phyloP scores from a whole-genome alignment of 1,139 yeast species.

The Yamadazyma atlantica region DNA sequence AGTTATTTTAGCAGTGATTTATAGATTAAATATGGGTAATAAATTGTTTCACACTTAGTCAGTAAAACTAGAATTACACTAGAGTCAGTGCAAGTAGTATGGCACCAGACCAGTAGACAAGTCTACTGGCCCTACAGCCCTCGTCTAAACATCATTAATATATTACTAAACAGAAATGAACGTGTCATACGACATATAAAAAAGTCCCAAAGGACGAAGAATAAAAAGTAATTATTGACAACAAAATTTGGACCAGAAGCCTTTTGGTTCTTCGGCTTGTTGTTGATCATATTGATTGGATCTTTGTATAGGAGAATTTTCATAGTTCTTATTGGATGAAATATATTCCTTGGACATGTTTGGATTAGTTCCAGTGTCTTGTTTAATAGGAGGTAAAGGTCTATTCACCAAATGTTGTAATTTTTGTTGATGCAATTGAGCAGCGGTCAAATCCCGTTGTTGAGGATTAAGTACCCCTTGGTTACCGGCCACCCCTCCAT shows the following conservation, averaged over 20 bases:
- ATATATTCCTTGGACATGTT: conserved; percentile 20
- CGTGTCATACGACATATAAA: not conserved
- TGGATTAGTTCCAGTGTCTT: conserved; percentile 29
- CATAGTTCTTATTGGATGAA: conserved; percentile 12
- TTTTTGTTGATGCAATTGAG: conserved; percentile 49
- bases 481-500: conserved; percentile 5
- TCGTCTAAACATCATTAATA: no score
- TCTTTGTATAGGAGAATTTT: conserved; percentile 22
- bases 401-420: conserved; percentile 52
- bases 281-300: conserved; percentile 40
- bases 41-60: no score
- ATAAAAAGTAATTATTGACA: conserved; percentile 27
- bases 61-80: no score
- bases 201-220: not conserved
- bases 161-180: not conserved
- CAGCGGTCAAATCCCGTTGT: conserved; percentile 19
- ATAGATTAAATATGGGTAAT: no score
- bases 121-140: no score
- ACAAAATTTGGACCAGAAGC: conserved; percentile 48
- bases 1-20: not conserved
- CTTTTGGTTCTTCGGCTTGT: conserved; percentile 38
- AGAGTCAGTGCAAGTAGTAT: not conserved
- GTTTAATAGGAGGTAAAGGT: conserved; percentile 52
- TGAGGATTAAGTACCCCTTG: conserved; percentile 9
- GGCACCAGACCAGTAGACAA: no score